These are phyloP conservation scores for Diplodia scrobiculata DNA, from an alignment of 2,329 filamentous ascomycete species.

Conservation along the genomic window DNA sequence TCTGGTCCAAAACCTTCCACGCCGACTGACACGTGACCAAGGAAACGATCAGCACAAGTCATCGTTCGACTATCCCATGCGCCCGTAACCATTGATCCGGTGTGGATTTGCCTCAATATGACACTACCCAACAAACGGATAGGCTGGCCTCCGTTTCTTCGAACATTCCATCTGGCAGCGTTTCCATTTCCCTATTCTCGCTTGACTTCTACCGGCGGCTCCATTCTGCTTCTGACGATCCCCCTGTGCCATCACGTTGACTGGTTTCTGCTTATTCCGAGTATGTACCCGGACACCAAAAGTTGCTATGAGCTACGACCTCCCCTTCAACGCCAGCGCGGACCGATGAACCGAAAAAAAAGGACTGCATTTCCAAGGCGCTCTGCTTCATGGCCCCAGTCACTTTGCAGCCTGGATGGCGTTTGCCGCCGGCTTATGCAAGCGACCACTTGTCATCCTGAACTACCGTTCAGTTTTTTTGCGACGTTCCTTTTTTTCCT, in stretches of 20 bases:
- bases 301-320: not conserved
- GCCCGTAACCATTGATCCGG: not conserved
- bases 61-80: not conserved
- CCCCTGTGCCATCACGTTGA: not conserved
- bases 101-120: not conserved
- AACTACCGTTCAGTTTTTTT: too few species aligned
- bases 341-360: constrained; percentile 16
- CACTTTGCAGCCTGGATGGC: not conserved
- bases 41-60: not conserved
- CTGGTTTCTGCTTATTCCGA: not conserved
- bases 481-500: not conserved
- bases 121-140: not conserved
- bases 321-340: not conserved
- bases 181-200: not conserved
- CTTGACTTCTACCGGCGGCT: not conserved
- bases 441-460: not conserved
- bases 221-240: not conserved
- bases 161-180: not conserved
- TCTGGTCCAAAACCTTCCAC: not conserved
- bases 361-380: constrained; percentile 4
- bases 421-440: not conserved
- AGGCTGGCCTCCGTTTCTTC: not conserved
- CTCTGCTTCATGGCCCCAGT: not conserved
- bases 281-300: not conserved
- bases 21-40: constrained; percentile 7